Percentiles rank a stretch among this genome's conserved stretches.
These are phyloP conservation scores for Collybia sp. DNA, from an alignment of 768 basidiomycete species.

Conservation along the genomic window DNA sequence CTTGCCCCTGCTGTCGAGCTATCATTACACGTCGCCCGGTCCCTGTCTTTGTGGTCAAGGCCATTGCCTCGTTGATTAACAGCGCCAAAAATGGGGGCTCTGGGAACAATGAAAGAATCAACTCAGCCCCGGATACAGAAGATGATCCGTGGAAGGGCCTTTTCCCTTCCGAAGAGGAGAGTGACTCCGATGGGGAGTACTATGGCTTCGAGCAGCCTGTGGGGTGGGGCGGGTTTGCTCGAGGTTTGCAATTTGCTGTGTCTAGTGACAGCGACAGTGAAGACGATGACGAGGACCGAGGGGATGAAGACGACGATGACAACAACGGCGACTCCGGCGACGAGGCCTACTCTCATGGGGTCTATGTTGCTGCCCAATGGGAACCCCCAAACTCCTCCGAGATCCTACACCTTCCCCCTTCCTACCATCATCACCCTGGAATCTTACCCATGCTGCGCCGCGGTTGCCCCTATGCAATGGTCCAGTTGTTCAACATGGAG, in stretches of 20 bases:
- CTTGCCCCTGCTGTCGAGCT: slow-evolving; percentile 70
- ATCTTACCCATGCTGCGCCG: slow-evolving; percentile 43
- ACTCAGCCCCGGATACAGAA: slow-evolving; percentile 25
- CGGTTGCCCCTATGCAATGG: slow-evolving; percentile 57
- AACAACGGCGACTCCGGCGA: slow-evolving; percentile 19
- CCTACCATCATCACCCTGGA: slow-evolving; percentile 20
- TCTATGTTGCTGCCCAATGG: slow-evolving; percentile 48
- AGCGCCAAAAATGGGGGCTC: slow-evolving; percentile 31
- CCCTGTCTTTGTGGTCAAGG: slow-evolving; percentile 66
- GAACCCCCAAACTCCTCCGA: slow-evolving; percentile 42
- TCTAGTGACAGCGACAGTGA: slow-evolving; percentile 9
- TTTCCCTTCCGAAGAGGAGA: slow-evolving; percentile 41
- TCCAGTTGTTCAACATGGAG: slow-evolving; percentile 46
- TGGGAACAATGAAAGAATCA: slow-evolving; percentile 10
- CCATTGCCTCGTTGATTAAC: slow-evolving; percentile 43
- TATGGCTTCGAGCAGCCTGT: slow-evolving; percentile 22
- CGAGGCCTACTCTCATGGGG: slow-evolving; percentile 5
- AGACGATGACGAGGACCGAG: slow-evolving; percentile 25
- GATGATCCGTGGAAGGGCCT: slow-evolving; percentile 71
- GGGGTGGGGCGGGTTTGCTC: slow-evolving; percentile 12
- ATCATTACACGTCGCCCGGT: slow-evolving; percentile 53
- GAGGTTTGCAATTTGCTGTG: background rate
- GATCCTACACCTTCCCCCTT: slow-evolving; percentile 15
- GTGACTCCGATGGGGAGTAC: slow-evolving; percentile 26
- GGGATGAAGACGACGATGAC: slow-evolving; percentile 18